Conservation (phyloP, 2,329 filamentous ascomycete genomes). For the Botrytis porri region DNA sequence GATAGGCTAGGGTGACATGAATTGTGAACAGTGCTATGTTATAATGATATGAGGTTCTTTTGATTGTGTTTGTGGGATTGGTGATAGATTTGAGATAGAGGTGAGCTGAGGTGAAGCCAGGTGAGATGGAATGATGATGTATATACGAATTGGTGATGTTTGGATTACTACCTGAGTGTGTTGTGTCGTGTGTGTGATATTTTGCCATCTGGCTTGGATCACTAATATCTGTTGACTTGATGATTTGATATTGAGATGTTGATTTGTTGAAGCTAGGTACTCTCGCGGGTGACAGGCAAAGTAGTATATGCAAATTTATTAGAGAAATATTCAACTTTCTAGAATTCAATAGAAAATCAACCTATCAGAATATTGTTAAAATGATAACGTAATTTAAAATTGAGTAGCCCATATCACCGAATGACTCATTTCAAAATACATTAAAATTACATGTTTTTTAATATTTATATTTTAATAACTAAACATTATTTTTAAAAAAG, state of each 20-base stretch:
- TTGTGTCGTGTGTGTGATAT: background rate
- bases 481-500: too few relatives aligned
- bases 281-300: too few relatives aligned
- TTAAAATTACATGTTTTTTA: too few relatives aligned
- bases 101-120: background rate
- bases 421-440: too few relatives aligned
- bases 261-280: background rate
- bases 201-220: background rate
- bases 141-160: background rate
- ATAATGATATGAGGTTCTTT: background rate
- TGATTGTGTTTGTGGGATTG: background rate
- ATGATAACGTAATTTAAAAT: too few relatives aligned
- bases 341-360: too few relatives aligned
- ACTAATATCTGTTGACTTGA: background rate
- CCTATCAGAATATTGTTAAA: too few relatives aligned
- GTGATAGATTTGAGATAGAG: background rate
- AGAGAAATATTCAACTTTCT: too few relatives aligned
- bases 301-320: too few relatives aligned
- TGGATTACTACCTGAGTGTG: background rate
- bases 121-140: background rate
- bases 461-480: too few relatives aligned
- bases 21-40: background rate
- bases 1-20: background rate
- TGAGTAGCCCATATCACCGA: too few relatives aligned
- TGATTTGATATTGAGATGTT: background rate